Percentiles rank a stretch among this genome's conserved stretches.
phyloP scores from a whole-genome alignment of 2,329 filamentous ascomycete species.

The Aspergillus aculeatinus region DNA sequence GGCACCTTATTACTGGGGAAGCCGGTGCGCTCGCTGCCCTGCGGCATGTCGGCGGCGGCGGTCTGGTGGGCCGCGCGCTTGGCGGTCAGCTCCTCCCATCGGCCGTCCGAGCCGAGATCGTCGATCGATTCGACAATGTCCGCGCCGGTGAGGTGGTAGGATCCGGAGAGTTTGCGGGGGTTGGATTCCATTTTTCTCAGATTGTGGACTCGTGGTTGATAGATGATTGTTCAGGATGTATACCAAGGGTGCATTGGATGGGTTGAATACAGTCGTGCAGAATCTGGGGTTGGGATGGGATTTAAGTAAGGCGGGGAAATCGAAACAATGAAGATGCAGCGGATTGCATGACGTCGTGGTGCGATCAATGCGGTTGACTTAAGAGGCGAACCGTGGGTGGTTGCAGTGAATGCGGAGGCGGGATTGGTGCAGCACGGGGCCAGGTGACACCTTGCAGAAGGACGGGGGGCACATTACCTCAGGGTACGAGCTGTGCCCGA shows the following conservation, averaged over 20 bases:
- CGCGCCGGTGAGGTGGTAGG: slow-evolving; percentile 3
- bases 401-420: not conserved
- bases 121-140: slow-evolving; percentile 1
- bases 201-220: no score
- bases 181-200: not conserved
- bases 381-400: not conserved
- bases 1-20: not conserved
- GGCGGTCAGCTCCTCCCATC: not conserved
- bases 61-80: not conserved
- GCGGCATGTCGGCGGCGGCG: not conserved
- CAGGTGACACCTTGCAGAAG: not conserved
- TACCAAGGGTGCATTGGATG: no score
- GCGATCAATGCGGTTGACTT: not conserved
- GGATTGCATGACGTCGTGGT: not conserved
- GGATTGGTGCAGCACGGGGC: not conserved
- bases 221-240: no score
- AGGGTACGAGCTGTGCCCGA: not conserved
- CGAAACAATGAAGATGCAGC: not conserved
- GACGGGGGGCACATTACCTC: not conserved
- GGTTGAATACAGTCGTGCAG: not conserved
- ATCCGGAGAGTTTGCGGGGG: not conserved
- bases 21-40: not conserved
- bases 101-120: not conserved
- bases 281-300: not conserved
- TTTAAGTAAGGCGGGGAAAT: not conserved